These are phyloP conservation scores for Cytospora paraplurivora DNA, from an alignment of 2,329 filamentous ascomycete species.

Conservation along the genomic window DNA sequence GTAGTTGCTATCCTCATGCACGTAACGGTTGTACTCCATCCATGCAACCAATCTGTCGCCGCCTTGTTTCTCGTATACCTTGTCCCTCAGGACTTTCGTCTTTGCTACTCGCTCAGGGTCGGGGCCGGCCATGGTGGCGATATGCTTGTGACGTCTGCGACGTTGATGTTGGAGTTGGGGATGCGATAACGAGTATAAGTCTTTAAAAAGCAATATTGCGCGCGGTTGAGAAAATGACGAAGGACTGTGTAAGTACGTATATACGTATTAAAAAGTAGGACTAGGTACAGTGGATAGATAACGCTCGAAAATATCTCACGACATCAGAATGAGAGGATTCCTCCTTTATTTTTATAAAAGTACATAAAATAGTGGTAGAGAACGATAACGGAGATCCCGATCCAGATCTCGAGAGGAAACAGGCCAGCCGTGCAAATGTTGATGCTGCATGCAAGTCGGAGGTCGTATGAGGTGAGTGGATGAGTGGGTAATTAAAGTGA, in stretches of 20 bases:
- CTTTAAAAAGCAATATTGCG: too few relatives aligned
- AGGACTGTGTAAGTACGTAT: neutral
- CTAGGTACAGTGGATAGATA: neutral
- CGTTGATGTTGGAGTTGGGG: neutral
- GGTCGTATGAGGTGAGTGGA: conserved; percentile 1
- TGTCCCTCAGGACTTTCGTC: conserved; percentile 1
- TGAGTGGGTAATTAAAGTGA: neutral
- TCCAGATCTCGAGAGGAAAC: neutral
- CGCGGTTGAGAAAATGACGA: neutral
- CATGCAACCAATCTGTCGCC: conserved; percentile 27
- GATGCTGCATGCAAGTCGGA: neutral
- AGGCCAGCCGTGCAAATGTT: neutral
- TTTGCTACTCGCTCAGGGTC: neutral
- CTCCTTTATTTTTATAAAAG: neutral
- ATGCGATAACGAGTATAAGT: neutral
- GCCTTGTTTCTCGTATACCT: conserved; percentile 18
- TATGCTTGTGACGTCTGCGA: neutral
- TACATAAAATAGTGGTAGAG: neutral
- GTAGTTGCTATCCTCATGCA: conserved; percentile 17
- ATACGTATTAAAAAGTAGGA: too few relatives aligned
- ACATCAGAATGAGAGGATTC: neutral
- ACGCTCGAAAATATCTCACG: neutral
- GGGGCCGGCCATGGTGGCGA: conserved; percentile 6
- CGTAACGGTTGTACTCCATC: conserved; percentile 12
- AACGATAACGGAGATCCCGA: neutral